phyloP scores from a whole-genome alignment of 371 early-diverging fungal species.

The Catenaria anguillulae region DNA sequence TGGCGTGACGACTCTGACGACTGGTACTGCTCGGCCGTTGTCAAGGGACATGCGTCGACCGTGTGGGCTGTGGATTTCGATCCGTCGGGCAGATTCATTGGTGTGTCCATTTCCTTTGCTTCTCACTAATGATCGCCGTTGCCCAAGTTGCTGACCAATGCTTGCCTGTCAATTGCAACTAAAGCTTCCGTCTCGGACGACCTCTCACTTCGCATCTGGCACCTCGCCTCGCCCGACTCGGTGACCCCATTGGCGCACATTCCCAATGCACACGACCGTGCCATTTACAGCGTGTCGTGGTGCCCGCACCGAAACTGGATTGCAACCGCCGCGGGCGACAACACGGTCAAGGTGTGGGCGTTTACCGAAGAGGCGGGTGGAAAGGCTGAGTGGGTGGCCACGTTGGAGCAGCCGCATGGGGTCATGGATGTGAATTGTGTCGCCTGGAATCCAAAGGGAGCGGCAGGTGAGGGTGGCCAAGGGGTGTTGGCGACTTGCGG shows the following conservation, averaged over 20 bases:
- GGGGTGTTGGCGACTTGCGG: too few relatives aligned
- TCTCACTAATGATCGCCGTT: too few relatives aligned
- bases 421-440: constrained; percentile 76
- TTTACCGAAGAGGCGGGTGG: too few relatives aligned
- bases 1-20: constrained; percentile 84
- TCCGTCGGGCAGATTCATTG: constrained; percentile 53
- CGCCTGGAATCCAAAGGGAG: constrained; percentile 64
- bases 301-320: constrained; percentile 46
- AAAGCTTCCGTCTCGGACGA: constrained; percentile 87
- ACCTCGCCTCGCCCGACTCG: background rate
- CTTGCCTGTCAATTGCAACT: too few relatives aligned
- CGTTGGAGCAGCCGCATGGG: constrained; percentile 33
- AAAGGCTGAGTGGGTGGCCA: background rate
- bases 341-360: constrained; percentile 34
- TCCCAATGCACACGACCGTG: constrained; percentile 51
- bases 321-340: constrained; percentile 75
- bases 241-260: constrained; percentile 26
- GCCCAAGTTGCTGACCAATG: too few relatives aligned
- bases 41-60: constrained; percentile 74
- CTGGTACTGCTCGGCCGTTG: constrained; percentile 79
- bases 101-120: too few relatives aligned
- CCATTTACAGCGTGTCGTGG: constrained; percentile 89
- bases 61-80: constrained; percentile 90
- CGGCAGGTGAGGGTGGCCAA: too few relatives aligned
- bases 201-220: constrained; percentile 48